Evolutionary conservation across 2,329 filamentous ascomycete species (phyloP).

Genomic region (Diatrype stigma): DNA sequence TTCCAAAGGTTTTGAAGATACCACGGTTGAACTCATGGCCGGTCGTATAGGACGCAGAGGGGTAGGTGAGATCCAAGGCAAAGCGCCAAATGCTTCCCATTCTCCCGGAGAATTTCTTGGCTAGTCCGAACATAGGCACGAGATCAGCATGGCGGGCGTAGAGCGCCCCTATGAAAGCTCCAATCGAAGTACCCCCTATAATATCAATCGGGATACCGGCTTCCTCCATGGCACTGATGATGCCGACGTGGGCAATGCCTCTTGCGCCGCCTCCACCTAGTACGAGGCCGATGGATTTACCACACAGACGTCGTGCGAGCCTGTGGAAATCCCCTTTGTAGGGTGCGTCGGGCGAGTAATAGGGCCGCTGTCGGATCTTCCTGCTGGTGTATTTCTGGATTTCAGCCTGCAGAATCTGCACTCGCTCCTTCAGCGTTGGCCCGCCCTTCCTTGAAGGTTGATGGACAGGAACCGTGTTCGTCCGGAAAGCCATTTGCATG

Average conservation of each 20-base stretch:
- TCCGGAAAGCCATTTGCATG: constrained; percentile 87
- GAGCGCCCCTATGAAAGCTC: constrained; percentile 88
- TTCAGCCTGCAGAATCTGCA: constrained; percentile 92
- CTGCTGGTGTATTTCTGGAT: constrained; percentile 97
- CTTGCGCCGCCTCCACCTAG: constrained; percentile 90
- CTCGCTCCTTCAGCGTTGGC: constrained; percentile 81
- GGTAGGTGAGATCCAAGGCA: constrained; percentile 91
- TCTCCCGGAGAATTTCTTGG: constrained; percentile 96
- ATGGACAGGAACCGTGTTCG: constrained; percentile 71
- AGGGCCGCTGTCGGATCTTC: constrained; percentile 79
- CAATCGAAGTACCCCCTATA: constrained; percentile 92
- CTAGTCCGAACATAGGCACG: constrained; percentile 92
- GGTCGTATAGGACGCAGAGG: constrained; percentile 93
- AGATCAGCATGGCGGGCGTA: constrained; percentile 96
- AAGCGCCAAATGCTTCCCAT: constrained; percentile 99
- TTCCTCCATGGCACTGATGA: constrained; percentile 93
- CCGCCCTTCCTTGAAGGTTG: constrained; percentile 74
- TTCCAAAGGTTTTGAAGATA: constrained; percentile 97
- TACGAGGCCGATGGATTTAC: constrained; percentile 90
- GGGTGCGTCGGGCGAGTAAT: constrained; percentile 86
- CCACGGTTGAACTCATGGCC: constrained; percentile 98
- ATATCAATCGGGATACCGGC: constrained; percentile 95
- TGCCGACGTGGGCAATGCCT: constrained; percentile 87
- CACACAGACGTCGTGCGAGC: constrained; percentile 81
- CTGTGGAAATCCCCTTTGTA: constrained; percentile 98